Evolutionary conservation across 768 basidiomycete species (phyloP), one percentile per base, ranked within the genome.

Genomic region (Tephrocybe sp.): DNA sequence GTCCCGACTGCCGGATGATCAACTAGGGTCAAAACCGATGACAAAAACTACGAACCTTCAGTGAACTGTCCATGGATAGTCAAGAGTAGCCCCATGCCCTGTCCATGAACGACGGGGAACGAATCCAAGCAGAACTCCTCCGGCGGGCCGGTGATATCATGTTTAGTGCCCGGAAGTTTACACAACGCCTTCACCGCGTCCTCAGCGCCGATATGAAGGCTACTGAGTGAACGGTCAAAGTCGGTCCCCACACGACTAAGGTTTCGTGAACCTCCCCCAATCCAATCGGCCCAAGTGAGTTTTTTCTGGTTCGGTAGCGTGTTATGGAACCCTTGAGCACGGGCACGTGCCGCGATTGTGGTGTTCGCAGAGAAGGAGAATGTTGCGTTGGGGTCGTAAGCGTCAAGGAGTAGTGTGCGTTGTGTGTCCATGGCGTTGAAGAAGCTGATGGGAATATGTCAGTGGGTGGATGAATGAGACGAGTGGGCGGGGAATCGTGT

Each of bases 341-440:
- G 80, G 0, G 91, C 89, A 14, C 94, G 87, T 6, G 77, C 66
- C 3, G 91, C 91, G 54, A 95, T 88, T 5, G 80, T 65, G 1
- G 94, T 95, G 65, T 94, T 95, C 60, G 83, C 82, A 17, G 87
- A 88, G 65, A 86, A 89, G 1, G 94, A 97, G 65, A 98, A 94
- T 7, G 93, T 95, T n/a, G 95, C 90, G 10, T 80, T 71, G 0
- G 89, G 83, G 53, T 90, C 82, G 65, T 98, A 99, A 17, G 79
- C 91, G 40, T 86, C 75, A 14, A 80, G 62, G 5, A 98, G 77
- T 0, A 75, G 69, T 0, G 77, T 68, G 15, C 96, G 84, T 56
- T 90, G 82, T 17, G 72, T 77, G 66, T 99, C 97, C 66, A 90
- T 95, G 1, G 83, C 66, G 8, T 86, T 81, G 71, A 98, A 94